These are phyloP conservation scores for Phytophthora colocasiae DNA, from an alignment of 352 stramenopile genomes.

Conservation along the genomic window DNA sequence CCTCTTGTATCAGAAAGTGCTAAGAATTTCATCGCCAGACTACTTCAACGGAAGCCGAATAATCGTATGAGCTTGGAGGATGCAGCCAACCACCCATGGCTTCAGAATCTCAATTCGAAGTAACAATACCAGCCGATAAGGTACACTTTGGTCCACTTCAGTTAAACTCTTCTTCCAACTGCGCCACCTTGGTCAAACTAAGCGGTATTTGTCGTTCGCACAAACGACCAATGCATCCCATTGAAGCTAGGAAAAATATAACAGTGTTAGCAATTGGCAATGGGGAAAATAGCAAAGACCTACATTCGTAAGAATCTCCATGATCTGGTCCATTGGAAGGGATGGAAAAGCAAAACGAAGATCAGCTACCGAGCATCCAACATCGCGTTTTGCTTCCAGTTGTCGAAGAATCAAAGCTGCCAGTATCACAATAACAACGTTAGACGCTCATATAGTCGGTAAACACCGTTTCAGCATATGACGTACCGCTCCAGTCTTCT, in stretches of 20 bases:
- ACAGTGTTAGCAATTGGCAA: slow-evolving; percentile 5
- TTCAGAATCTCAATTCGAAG: slow-evolving; percentile 43
- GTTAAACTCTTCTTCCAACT: not conserved
- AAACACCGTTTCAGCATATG: not conserved
- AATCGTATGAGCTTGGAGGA: slow-evolving; percentile 70
- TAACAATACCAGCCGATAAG: slow-evolving; percentile 27
- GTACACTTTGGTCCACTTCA: slow-evolving; percentile 1
- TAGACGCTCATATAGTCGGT: not conserved
- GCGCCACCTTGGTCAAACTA: slow-evolving; percentile 41
- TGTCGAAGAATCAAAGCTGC: slow-evolving; percentile 56
- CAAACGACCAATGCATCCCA: slow-evolving; percentile 71
- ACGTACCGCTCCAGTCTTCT: slow-evolving; percentile 67
- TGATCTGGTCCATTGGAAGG: slow-evolving; percentile 57
- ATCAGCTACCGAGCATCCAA: slow-evolving; percentile 55
- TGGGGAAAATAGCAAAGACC: slow-evolving; percentile 11
- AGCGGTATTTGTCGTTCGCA: slow-evolving; percentile 60
- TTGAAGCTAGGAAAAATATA: slow-evolving; percentile 53
- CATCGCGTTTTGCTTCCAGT: slow-evolving; percentile 38
- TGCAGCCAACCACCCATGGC: slow-evolving; percentile 67
- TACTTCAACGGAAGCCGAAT: slow-evolving; percentile 62
- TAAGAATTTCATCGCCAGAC: slow-evolving; percentile 67
- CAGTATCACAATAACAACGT: not conserved
- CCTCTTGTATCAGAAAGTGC: slow-evolving; percentile 59
- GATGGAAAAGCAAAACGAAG: slow-evolving; percentile 65
- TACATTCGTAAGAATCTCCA: slow-evolving; percentile 67